Conservation (phyloP, 2,329 filamentous ascomycete species). For the Microsporum canis region DNA sequence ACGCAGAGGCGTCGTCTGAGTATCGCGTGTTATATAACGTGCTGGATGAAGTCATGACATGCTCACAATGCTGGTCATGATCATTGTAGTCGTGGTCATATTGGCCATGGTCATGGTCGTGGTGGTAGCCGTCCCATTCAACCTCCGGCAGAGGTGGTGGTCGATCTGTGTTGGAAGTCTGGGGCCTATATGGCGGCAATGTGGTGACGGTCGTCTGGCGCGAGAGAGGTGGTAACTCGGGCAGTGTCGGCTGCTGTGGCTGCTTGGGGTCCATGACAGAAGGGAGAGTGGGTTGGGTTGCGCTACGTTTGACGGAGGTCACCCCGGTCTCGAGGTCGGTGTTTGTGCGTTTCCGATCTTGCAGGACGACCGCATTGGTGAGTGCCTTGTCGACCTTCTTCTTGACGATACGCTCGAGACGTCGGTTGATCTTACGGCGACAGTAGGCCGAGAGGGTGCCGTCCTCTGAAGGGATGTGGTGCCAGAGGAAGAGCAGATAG, state of each 20-base stretch:
- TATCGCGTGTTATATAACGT: slow-evolving; percentile 18
- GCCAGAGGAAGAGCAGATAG: slow-evolving; percentile 82
- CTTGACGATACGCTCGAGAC: slow-evolving; percentile 72
- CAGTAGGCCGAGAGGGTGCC: slow-evolving; percentile 77
- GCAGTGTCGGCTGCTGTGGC: slow-evolving; percentile 24
- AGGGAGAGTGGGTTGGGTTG: slow-evolving; percentile 57
- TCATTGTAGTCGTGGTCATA: slow-evolving; percentile 26
- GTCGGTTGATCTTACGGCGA: slow-evolving; percentile 77
- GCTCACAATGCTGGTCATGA: slow-evolving; percentile 16
- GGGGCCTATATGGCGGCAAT: slow-evolving; percentile 51
- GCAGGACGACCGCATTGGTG: slow-evolving; percentile 56
- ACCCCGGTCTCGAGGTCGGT: slow-evolving; percentile 21
- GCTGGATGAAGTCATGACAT: slow-evolving; percentile 24
- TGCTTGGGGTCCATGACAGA: slow-evolving; percentile 37
- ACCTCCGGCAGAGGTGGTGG: slow-evolving; percentile 15
- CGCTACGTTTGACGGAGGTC: slow-evolving; percentile 25
- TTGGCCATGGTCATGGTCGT: neutral
- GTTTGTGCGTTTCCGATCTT: slow-evolving; percentile 42
- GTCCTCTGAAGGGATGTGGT: slow-evolving; percentile 75
- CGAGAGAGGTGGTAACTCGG: slow-evolving; percentile 47
- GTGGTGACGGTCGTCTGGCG: slow-evolving; percentile 52
- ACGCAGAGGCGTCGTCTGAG: slow-evolving; percentile 44
- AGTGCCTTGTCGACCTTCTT: slow-evolving; percentile 81
- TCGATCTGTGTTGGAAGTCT: slow-evolving; percentile 27
- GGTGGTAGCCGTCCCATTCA: slow-evolving; percentile 5